A percentile compares a stretch with the other conserved stretches of the same genome.
Evolutionary conservation across 2,329 filamentous ascomycete genomes (phyloP).

Genomic region (Penicillium sp.): DNA sequence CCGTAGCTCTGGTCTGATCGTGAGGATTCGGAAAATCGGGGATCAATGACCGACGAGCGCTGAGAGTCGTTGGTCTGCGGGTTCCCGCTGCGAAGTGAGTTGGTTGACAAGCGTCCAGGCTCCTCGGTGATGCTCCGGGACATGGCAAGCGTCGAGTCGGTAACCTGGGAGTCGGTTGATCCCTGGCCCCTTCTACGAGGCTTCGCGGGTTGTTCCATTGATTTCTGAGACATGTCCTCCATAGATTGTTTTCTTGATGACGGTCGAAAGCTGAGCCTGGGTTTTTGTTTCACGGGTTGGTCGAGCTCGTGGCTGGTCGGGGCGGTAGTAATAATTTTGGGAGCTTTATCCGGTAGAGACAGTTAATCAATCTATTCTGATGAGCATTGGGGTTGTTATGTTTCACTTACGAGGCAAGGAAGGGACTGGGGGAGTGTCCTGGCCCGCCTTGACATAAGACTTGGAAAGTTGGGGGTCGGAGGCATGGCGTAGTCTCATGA

Average conservation of each 20-base stretch:
- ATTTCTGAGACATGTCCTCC: constrained; percentile 28
- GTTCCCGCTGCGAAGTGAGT: constrained; percentile 48
- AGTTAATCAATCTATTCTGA: background rate
- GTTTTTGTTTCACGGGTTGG: constrained; percentile 41
- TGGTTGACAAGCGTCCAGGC: constrained; percentile 51
- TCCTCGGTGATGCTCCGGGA: constrained; percentile 62
- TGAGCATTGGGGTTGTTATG: background rate
- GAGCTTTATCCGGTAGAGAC: constrained; percentile 40
- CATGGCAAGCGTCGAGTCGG: constrained; percentile 32
- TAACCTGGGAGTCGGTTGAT: constrained; percentile 29
- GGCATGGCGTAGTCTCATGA: constrained; percentile 85
- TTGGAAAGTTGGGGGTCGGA: constrained; percentile 86
- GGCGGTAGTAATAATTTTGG: constrained; percentile 84
- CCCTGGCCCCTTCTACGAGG: constrained; percentile 24
- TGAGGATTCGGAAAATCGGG: constrained; percentile 79
- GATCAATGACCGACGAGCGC: constrained; percentile 61
- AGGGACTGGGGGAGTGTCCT: constrained; percentile 49
- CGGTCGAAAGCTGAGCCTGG: constrained; percentile 41
- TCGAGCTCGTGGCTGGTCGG: constrained; percentile 67
- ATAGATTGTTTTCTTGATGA: constrained; percentile 34
- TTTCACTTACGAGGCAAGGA: constrained; percentile 38
- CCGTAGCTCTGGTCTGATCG: constrained; percentile 80
- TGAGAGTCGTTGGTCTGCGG: constrained; percentile 62
- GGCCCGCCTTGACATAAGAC: constrained; percentile 64
- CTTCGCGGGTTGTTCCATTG: constrained; percentile 18